Conservation (phyloP, 2,329 filamentous ascomycete genomes). For the Phymatotrichopsis omnivora region DNA sequence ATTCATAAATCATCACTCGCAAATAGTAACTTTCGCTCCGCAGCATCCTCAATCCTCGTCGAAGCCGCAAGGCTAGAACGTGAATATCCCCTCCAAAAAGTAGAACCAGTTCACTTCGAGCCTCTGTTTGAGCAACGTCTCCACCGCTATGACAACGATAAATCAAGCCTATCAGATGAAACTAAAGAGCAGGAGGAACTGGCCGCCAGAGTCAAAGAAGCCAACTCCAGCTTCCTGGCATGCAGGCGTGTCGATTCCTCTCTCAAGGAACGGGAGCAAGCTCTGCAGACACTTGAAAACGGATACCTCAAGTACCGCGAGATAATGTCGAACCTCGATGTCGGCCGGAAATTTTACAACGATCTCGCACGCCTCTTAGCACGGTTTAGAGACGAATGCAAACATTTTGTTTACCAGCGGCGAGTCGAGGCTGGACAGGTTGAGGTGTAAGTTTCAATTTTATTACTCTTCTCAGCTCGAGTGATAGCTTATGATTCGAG, state of each 20-base stretch:
- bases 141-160: slow-evolving; percentile 64
- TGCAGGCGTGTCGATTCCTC: slow-evolving; percentile 59
- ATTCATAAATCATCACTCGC: slow-evolving; percentile 9
- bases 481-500: slow-evolving; percentile 12
- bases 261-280: slow-evolving; percentile 67
- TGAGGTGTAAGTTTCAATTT: slow-evolving; percentile 52
- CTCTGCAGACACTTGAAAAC: slow-evolving; percentile 77
- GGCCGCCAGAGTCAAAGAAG: slow-evolving; percentile 56
- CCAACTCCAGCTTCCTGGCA: slow-evolving; percentile 67
- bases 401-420: slow-evolving; percentile 67
- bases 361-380: slow-evolving; percentile 81
- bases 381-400: slow-evolving; percentile 70
- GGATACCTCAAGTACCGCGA: slow-evolving; percentile 96
- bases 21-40: not conserved
- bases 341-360: slow-evolving; percentile 92
- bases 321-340: slow-evolving; percentile 81
- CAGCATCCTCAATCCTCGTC: slow-evolving; percentile 63
- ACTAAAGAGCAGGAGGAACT: slow-evolving; percentile 65
- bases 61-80: slow-evolving; percentile 80
- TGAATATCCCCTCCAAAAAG: slow-evolving; percentile 70
- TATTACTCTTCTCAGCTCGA: not conserved
- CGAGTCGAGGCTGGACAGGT: slow-evolving; percentile 69
- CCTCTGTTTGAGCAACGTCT: slow-evolving; percentile 77
- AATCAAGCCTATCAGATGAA: slow-evolving; percentile 61
- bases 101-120: slow-evolving; percentile 86